Base-by-base conservation (phyloP, 2,329 filamentous ascomycete species). In the Ceratocystis cacaofunesta region DNA sequence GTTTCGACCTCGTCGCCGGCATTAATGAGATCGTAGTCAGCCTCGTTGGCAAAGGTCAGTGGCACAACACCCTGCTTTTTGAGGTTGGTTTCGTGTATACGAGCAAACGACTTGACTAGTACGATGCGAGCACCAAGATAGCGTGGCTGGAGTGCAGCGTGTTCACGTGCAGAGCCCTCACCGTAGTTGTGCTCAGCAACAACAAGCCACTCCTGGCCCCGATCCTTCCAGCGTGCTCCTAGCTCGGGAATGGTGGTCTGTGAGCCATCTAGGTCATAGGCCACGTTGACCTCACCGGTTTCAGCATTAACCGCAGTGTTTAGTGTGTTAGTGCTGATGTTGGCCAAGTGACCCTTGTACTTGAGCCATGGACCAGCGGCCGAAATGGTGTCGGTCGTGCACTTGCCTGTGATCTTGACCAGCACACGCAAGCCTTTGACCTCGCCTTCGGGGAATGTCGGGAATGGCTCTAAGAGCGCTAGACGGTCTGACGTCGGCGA, bases 11-110 rank as follows among this genome's bases (percentile, higher is more conserved):
- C 80, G 74, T 99, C 94, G 69, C 91, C 89, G 0, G 92, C 91
- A 63, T 83, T 79, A 69, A 99, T 88, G 69, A 79, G 78, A 72
- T 94, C 89, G 74, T 96, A 97, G 75, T 97, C 94, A 22, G 83
- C 81, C 76, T 95, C 91, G 75, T 96, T 81, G 58, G 79, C 89
- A 73, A 99, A 96, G 0, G 90, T 96, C 71, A 99, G 80, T 1
- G 94, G 94, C 57, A 99, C 90, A 43, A 99, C 88, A 69, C 94
- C 94, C 78, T 99, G 94, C 79, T 96, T 96, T 85, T 96, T 96
- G 70, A 96, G 78, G 75, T 96, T 96, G 36, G 91, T 95, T 80
- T 96, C 91, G 78, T 96, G 91, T 73, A 96, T 96, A 64, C 91
- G 86, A 0, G 91, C 91, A 73, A 96, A 95, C 46, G 84, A 88